Conservation (phyloP, 331 rosid species). For the Rosa hybrid region DNA sequence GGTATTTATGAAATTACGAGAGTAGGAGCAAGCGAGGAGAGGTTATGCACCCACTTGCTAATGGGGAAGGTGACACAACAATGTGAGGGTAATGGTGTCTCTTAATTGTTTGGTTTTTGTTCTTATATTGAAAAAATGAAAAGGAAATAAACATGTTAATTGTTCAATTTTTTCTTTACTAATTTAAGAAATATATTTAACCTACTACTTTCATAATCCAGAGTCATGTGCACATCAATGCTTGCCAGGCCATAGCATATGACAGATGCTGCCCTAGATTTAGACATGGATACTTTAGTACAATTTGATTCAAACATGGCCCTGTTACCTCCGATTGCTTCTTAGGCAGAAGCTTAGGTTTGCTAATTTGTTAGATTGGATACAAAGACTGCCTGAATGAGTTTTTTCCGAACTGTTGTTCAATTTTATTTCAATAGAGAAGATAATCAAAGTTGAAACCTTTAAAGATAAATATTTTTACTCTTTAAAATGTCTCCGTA, state of each 20-base stretch:
- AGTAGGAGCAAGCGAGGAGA: neutral
- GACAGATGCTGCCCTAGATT: neutral
- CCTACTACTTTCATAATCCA: neutral
- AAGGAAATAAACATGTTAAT: neutral
- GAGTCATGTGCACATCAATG: neutral
- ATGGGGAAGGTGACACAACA: too few species aligned
- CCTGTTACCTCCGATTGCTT: neutral
- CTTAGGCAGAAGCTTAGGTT: neutral
- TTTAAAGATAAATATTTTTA: neutral
- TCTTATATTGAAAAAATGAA: too few species aligned
- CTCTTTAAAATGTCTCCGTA: accelerated
- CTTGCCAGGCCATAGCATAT: neutral
- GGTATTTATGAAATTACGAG: neutral
- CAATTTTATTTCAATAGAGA: too few species aligned
- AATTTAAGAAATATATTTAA: neutral
- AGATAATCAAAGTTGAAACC: too few species aligned
- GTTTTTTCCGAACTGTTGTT: too few species aligned
- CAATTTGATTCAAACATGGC: constrained; percentile 2
- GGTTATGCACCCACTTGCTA: too few species aligned
- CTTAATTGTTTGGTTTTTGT: too few species aligned
- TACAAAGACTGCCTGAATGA: neutral
- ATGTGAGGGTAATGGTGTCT: too few species aligned
- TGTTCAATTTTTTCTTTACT: neutral
- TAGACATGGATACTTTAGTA: neutral
- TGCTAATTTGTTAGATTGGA: neutral